Evolutionary conservation across 805 yeast genomes (phyloP).

Genomic region (Yarrowia keelungensis): DNA sequence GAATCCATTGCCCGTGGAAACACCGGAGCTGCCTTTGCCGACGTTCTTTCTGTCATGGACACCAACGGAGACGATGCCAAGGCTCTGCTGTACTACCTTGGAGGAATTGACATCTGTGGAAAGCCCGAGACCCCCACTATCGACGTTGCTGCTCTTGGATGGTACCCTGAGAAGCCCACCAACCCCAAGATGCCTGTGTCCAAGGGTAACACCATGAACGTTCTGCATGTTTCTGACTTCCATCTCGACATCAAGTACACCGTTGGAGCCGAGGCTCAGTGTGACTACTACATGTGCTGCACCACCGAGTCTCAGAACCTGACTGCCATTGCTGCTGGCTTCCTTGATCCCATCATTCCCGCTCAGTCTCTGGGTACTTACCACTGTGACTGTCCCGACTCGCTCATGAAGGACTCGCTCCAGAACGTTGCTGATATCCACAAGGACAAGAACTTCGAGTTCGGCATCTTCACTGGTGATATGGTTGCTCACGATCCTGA

Average conservation of each 20-base stretch:
- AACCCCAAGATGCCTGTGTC: conserved; percentile 41
- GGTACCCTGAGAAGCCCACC: conserved; percentile 57
- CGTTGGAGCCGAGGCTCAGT: conserved; percentile 55
- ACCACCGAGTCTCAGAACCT: conserved; percentile 45
- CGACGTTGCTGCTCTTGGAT: conserved; percentile 50
- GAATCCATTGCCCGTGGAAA: conserved; percentile 9
- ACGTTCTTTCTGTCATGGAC: conserved; percentile 59
- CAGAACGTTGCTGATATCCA: conserved; percentile 54
- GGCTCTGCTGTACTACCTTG: conserved; percentile 62
- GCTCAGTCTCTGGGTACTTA: conserved; percentile 69
- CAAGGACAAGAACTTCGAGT: conserved; percentile 56
- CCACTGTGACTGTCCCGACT: conserved; percentile 71
- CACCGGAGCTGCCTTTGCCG: conserved; percentile 52
- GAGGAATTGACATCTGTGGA: conserved; percentile 56
- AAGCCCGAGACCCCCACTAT: conserved; percentile 57
- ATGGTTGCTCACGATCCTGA: conserved; percentile 66
- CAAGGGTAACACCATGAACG: conserved; percentile 58
- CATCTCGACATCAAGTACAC: conserved; percentile 62
- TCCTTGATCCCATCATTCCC: conserved; percentile 52
- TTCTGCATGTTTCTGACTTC: conserved; percentile 70
- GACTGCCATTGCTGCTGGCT: background rate
- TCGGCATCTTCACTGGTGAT: conserved; percentile 75
- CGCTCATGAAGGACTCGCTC: conserved; percentile 66
- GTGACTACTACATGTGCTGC: conserved; percentile 66
- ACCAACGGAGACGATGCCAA: conserved; percentile 62